Conservation (phyloP, 2,329 filamentous ascomycete genomes). For the Plenodomus tracheiphilus region DNA sequence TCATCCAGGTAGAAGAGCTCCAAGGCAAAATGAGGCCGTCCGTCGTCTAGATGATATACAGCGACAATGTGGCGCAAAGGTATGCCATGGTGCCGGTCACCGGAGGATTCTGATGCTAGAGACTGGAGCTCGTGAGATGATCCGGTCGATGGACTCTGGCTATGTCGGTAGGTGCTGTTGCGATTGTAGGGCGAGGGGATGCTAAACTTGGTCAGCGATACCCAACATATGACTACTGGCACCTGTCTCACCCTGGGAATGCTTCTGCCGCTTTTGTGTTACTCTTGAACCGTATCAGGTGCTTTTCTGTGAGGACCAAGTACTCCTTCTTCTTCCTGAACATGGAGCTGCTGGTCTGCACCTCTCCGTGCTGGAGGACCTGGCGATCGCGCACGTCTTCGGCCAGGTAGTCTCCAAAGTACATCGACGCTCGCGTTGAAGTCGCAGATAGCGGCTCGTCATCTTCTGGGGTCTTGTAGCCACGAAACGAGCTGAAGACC, state of each 20-base stretch:
- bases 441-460: conserved; percentile 50
- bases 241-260: conserved; percentile 51
- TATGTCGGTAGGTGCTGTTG: conserved; percentile 55
- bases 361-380: conserved; percentile 69
- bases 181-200: conserved; percentile 44
- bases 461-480: conserved; percentile 56
- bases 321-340: conserved; percentile 75
- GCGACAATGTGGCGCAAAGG: conserved; percentile 68
- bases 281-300: conserved; percentile 70
- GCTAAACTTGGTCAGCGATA: conserved; percentile 11
- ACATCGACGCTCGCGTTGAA: conserved; percentile 53
- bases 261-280: conserved; percentile 66
- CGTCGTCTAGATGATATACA: conserved; percentile 68
- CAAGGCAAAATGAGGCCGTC: conserved; percentile 66
- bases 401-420: conserved; percentile 42
- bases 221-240: background rate
- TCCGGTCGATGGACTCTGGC: conserved; percentile 60
- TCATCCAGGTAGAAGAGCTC: conserved; percentile 72
- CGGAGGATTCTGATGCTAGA: conserved; percentile 51
- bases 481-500: conserved; percentile 62
- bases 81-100: conserved; percentile 61
- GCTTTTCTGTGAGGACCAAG: conserved; percentile 69
- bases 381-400: conserved; percentile 43
- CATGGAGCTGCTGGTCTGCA: conserved; percentile 70
- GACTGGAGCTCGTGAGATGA: conserved; percentile 66